A percentile compares a stretch with the other conserved stretches of the same genome.
phyloP scores from a whole-genome alignment of 108 stramenopile genomes.

The Epithemia pelagica region DNA sequence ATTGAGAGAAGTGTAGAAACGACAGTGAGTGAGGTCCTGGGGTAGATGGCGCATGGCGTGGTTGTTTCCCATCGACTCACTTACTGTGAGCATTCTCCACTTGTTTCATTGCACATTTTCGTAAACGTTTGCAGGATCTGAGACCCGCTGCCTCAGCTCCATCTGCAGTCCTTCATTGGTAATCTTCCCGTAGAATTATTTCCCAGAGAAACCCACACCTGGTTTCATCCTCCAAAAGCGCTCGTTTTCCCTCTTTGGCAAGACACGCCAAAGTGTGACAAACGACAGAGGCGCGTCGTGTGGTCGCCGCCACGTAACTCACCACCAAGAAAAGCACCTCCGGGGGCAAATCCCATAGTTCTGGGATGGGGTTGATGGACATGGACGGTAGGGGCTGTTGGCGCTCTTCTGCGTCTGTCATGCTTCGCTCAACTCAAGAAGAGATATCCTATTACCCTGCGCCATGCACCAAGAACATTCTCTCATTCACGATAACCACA shows the following conservation, averaged over 20 bases:
- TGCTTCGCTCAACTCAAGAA: too few species aligned
- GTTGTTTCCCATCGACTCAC: too few species aligned
- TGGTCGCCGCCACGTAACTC: slow-evolving; percentile 27
- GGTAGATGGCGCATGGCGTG: too few species aligned
- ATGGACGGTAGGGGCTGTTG: too few species aligned
- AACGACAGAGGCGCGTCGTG: slow-evolving; percentile 28
- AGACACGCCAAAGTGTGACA: slow-evolving; percentile 41
- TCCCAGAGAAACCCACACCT: slow-evolving; percentile 29
- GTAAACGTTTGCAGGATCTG: slow-evolving; percentile 38
- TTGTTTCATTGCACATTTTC: slow-evolving; percentile 24
- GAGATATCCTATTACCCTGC: too few species aligned
- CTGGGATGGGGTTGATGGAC: too few species aligned
- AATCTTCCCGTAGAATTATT: slow-evolving; percentile 37
- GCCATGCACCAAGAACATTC: too few species aligned
- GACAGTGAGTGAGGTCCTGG: too few species aligned
- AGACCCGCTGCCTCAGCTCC: neutral
- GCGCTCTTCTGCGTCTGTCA: too few species aligned
- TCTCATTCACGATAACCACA: too few species aligned
- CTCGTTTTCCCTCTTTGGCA: slow-evolving; percentile 14
- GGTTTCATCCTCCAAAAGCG: slow-evolving; percentile 24
- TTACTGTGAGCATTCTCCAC: slow-evolving; percentile 36
- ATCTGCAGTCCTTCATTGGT: slow-evolving; percentile 13
- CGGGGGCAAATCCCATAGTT: slow-evolving; percentile 49
- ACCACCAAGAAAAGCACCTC: slow-evolving; percentile 37
- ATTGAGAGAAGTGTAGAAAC: too few species aligned